A percentile compares a stretch with the other conserved stretches of the same genome.
phyloP scores from a whole-genome alignment of 2,329 filamentous ascomycete species.

The Xylaria sp. region DNA sequence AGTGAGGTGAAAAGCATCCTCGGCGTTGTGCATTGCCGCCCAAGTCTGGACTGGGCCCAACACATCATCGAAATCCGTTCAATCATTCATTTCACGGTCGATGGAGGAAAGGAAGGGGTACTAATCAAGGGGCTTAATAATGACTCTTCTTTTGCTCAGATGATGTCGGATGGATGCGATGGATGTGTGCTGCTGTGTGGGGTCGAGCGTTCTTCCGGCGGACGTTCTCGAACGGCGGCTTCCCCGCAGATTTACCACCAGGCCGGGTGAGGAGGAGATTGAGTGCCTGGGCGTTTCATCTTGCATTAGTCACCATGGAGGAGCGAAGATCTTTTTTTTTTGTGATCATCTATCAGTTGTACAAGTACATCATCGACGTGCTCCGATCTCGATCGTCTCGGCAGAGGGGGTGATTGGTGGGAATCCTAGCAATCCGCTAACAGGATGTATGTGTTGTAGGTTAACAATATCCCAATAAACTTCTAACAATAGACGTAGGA shows the following conservation, averaged over 20 bases:
- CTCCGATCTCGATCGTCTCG: conserved; percentile 17
- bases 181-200: neutral
- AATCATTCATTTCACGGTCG: neutral
- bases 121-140: too few relatives aligned
- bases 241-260: conserved; percentile 23
- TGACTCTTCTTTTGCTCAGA: too few relatives aligned
- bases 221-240: conserved; percentile 17
- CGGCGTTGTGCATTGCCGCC: neutral
- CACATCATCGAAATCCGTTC: too few relatives aligned
- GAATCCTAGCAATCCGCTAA: neutral
- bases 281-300: conserved; percentile 21
- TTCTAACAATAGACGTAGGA: neutral
- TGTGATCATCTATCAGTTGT: neutral
- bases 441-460: too few relatives aligned
- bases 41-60: neutral
- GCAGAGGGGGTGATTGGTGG: neutral
- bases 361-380: neutral
- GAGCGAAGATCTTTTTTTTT: conserved; percentile 5
- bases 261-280: conserved; percentile 10
- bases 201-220: neutral
- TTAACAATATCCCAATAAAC: neutral
- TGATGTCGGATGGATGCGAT: neutral
- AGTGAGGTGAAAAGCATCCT: neutral
- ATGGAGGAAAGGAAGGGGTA: neutral
- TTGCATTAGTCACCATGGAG: conserved; percentile 7